Evolutionary conservation across 257 asterid genomes (phyloP).

Genomic region (Gynochthodes officinalis): DNA sequence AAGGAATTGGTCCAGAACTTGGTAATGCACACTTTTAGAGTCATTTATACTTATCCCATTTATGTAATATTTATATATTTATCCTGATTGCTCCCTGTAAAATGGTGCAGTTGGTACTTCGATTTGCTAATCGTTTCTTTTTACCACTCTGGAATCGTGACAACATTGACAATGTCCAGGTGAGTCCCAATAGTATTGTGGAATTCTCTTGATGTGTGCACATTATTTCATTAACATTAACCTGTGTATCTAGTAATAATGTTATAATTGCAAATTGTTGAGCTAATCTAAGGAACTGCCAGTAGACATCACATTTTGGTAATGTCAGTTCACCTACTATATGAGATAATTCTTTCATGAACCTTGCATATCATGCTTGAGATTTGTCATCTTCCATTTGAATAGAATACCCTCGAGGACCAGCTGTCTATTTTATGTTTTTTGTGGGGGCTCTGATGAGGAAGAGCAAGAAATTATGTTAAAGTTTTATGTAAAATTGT

Average conservation of each 20-base stretch:
- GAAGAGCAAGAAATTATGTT: too few relatives aligned
- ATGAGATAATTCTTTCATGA: too few relatives aligned
- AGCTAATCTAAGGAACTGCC: slow-evolving; percentile 1
- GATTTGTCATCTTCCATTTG: too few relatives aligned
- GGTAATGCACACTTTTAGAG: slow-evolving; percentile 41
- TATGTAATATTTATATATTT: slow-evolving; percentile 1
- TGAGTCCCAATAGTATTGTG: slow-evolving; percentile 20
- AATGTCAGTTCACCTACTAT: too few relatives aligned
- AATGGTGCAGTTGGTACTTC: slow-evolving; percentile 87
- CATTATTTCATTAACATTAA: background rate
- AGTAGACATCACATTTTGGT: background rate
- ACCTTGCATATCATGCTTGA: too few relatives aligned
- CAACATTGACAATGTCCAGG: slow-evolving; percentile 93
- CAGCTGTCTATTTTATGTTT: too few relatives aligned
- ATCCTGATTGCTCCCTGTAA: slow-evolving; percentile 18
- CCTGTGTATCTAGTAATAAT: background rate
- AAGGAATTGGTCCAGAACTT: slow-evolving; percentile 97
- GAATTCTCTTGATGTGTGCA: background rate
- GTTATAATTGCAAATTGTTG: background rate
- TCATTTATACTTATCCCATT: slow-evolving; percentile 5
- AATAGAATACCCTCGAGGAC: too few relatives aligned
- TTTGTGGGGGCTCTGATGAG: too few relatives aligned
- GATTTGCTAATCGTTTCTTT: slow-evolving; percentile 95
- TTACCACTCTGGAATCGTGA: slow-evolving; percentile 98
- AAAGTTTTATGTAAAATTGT: too few relatives aligned